Base-by-base conservation (phyloP, 257 asterid genomes). In the Knoxia roxburghii region DNA sequence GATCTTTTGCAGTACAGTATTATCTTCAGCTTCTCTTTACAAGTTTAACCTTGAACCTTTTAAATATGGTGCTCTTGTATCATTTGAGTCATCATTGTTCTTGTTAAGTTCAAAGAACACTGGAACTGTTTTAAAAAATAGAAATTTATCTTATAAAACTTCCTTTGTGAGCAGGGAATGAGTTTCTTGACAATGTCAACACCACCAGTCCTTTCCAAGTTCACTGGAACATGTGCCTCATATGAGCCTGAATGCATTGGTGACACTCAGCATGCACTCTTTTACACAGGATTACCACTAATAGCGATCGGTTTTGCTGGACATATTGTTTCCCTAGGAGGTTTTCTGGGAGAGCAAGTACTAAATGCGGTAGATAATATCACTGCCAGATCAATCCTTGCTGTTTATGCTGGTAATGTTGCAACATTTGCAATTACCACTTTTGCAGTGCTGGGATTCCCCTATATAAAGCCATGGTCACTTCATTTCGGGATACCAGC, bases 401-500 rank as follows among this genome's bases (percentile, higher is more conserved):
- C 57, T 15, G n/a, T 65, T n/a, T 45, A 10, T 20, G 61, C 32
- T 63, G 73, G 61, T 14, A 49, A 68, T n/a, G 35, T 71, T 29
- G 57, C 12, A n/a, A 30, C 59, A 60, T 61, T 61, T 50, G 37
- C 46, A 8, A 1, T 77, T 69, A 40, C 68, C 21, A 15, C 0
- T 35, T 54, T 26, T 37, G 77, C 72, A 39, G 71, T 57, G 54
- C 65, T 73, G 8, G 78, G 75, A 52, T 64, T 72, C 59, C 72
- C 81, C 5, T 72, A 68, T 6, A 32, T 77, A 70, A 69, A 64
- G 61, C 70, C 78, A 17, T 73, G 81, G 81, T 58, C 77, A 12
- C 72, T 77, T 73, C 61, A 63, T 53, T 77, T 77, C 65, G 75
- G 75, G 45, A 53, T 77, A 2, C 78, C 78, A 21, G 43, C 81